phyloP scores from a whole-genome alignment of 1,284 basidiomycete genomes.

The Tetrapyrgos nigripes region DNA sequence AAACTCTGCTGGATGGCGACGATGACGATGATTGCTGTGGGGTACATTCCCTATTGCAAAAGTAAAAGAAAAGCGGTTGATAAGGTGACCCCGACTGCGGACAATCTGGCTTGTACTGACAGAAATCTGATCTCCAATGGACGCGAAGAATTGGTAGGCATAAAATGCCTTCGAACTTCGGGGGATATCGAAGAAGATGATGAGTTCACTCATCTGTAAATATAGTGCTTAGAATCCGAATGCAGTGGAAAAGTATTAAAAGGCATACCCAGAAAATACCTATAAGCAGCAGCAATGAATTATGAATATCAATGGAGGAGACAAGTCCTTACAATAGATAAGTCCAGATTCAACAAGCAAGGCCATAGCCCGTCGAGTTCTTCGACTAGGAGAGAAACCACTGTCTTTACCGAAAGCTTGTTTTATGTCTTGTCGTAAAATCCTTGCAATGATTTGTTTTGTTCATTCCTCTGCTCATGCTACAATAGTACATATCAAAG shows the following conservation, averaged over 20 bases:
- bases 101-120: background rate
- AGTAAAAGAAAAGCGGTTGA: background rate
- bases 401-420: background rate
- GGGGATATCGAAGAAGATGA: constrained; percentile 1
- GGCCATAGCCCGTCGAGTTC: background rate
- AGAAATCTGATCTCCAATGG: constrained; percentile 9
- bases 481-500: background rate
- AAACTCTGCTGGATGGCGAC: constrained; percentile 3
- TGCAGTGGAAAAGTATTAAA: no score
- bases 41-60: constrained; percentile 5
- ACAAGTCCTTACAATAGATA: background rate
- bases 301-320: background rate
- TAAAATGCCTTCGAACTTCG: background rate
- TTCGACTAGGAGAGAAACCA: background rate
- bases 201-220: background rate
- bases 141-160: constrained; percentile 1
- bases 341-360: constrained; percentile 6
- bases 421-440: background rate
- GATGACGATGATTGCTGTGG: constrained; percentile 4
- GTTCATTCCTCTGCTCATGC: background rate
- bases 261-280: background rate
- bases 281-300: background rate
- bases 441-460: background rate
- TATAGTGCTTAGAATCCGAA: background rate
- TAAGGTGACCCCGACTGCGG: background rate